Base-by-base conservation (phyloP, 1,284 basidiomycete species). In the Leucocoprinus gongylophorus region DNA sequence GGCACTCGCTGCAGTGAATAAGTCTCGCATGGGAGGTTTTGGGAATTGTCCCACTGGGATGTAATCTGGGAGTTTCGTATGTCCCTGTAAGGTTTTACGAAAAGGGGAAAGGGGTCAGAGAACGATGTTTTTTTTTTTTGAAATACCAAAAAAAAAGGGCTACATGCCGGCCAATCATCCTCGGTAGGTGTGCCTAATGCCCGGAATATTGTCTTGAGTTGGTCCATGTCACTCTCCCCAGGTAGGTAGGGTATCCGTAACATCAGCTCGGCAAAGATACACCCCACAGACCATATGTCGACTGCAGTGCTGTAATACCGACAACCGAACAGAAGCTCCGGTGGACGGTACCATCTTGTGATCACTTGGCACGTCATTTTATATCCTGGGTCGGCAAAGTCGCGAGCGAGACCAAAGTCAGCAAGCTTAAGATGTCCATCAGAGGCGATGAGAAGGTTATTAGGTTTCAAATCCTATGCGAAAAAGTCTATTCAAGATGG, bases 311-410 rank as follows among this genome's bases (percentile, higher is more conserved):
- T 83, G 67, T 97, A 97, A 62, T 91, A 89, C 23, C 92, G 77
- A 54, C 87, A 80, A 42, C 93, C 94, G 57, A 92, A 91, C 13
- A 97, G 75, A 5, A 97, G 78, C 66, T 97, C 94, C 8, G 95
- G 95, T 3, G 95, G 92, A 13, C 97, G 87, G 65, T 99, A 99
- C 97, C 97, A 99, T 90, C 91, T 76, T 5, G 97, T 99, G 64
- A 99, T 95, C 54, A 99, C 97, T 64, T 98, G 94, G 61, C 86
- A 91, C 0, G 97, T 98, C 97, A 99, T 99, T 65, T 91, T 90
- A 62, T 87, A 85, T 1, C 87, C 90, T 21, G 95, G 91, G 63
- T 95, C 93, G 32, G 88, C 88, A 67, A 90, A 95, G 70, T 99
- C 97, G 57, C 97, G 77, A 21, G 97, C 97, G 7, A 99, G 80